Base-by-base conservation (phyloP, 1,284 basidiomycete species). In the Irpex sp. region DNA sequence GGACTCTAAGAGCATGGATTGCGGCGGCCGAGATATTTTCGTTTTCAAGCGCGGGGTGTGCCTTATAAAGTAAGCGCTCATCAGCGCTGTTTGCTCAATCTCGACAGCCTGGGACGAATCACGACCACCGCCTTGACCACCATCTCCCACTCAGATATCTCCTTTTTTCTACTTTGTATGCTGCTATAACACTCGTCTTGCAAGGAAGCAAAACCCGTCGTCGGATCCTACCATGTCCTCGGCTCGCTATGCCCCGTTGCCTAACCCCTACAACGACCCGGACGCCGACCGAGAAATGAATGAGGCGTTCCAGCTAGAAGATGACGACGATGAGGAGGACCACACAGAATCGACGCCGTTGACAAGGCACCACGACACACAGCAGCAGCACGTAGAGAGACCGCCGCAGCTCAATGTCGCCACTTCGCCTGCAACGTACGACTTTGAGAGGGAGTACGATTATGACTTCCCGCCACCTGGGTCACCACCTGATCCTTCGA, bases 401-500 rank as follows among this genome's bases (percentile, higher is more conserved):
- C 62, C 60, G 21, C 60, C 64, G 36, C 13, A 44, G 4, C 40
- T 58, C 15, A 19, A 49, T 49, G 47, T 60, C 7, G 64, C 62
- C 19, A 62, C 62, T 52, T 71, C 72, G 60, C 75, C 80, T 37
- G 80, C 78, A 15, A 71, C 75, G 15, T 95, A 96, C 74, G 92
- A 95, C 75, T 95, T 94, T 75, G 92, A 94, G 73, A 81, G 91
- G 34, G 89, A 92, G 70, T 91, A 88, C 70, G 89, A 87, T 68
- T 87, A 88, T 69, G 83, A 81, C 68, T 81, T 78, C 31, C 91
- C 93, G 2, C 92, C 93, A 1, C 90, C 92, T 0, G 91, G 92
- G 17, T 93, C 92, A 0, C 93, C 93, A 1, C 93, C 93, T 0
- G 77, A 77, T 1, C 86, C 77, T 37, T 86, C 85, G 60, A 76